Base-by-base conservation (phyloP, 352 stramenopile genomes). In the Pilasporangium apinafurcum region DNA sequence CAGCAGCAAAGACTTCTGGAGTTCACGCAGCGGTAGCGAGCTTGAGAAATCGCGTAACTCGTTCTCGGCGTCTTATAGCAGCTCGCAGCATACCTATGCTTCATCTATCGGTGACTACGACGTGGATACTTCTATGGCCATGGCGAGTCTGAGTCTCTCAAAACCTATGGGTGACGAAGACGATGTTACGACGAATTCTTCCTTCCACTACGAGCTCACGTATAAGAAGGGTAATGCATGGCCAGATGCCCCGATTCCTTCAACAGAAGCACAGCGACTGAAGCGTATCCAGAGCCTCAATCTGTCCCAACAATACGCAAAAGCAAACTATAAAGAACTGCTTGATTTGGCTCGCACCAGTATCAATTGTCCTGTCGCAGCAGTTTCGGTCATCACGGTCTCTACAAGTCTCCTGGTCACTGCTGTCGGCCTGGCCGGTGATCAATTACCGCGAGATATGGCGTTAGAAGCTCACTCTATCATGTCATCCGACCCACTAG, bases 381-480 rank as follows among this genome's bases (percentile, higher is more conserved):
- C 72, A 7, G 55, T 93, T 20, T 75, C 66, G 2, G 70, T 90
- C 34, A 68, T 93, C 46, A 81, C 73, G 5, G 74, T 70, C 28
- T 73, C 68, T 14, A 87, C 73, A 37, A 83, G 75, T 51, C 63
- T 90, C 27, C 78, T 93, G 13, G 73, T 88, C 29, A 86, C 81
- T 8, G 79, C 78, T 10, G 68, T 86, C 17, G 78, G 81, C 2
- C 74, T 93, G 18, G 62, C 73, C 0, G 80, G 74, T 24, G 78
- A 93, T 45, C 80, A 90, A 49, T 48, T 93, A 21, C 78, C 81
- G 30, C 78, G 81, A 9, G 78, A 90, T 47, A 55, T 93, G 33
- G 72, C 73, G 22, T 56, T 90, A 30, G 78, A 93, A 40, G 61
- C 65, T 8, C 78, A 93, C 49, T 64, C 70, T 13, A 69, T 93